phyloP scores from a whole-genome alignment of 495 filamentous ascomycete species.

The Trichoderma gamsii region DNA sequence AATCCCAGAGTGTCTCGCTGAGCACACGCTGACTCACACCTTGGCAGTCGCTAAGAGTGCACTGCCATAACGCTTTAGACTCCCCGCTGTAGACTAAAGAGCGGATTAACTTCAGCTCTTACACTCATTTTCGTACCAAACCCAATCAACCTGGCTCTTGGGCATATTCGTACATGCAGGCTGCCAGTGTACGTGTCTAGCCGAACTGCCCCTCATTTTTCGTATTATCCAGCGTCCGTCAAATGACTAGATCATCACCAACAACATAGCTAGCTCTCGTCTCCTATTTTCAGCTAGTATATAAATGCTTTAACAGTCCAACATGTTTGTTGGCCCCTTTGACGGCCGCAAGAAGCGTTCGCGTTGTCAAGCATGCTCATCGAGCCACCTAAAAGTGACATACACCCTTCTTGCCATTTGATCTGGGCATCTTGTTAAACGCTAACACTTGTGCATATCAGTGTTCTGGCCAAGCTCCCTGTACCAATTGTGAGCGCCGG shows the following conservation, averaged over 20 bases:
- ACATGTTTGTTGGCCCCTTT: background rate
- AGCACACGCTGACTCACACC: no score
- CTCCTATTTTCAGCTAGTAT: background rate
- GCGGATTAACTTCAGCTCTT: no score
- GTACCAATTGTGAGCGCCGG: background rate
- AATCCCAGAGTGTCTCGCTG: no score
- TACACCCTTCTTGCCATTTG: background rate
- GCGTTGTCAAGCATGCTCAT: background rate
- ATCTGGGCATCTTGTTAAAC: background rate
- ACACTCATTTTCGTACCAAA: no score
- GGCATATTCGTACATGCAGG: no score
- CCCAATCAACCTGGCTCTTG: no score
- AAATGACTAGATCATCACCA: background rate
- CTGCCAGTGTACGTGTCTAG: no score
- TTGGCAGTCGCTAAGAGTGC: no score
- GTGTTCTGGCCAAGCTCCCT: background rate
- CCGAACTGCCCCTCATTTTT: no score
- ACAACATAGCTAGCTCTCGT: background rate
- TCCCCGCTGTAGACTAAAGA: no score
- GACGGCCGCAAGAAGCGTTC: slow-evolving; percentile 2
- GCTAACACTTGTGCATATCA: background rate
- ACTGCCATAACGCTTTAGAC: no score
- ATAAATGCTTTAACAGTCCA: background rate
- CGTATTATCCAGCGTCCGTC: background rate
- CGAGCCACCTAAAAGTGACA: slow-evolving; percentile 2